phyloP scores from a whole-genome alignment of 768 basidiomycete genomes.

The Calocera viscosa region DNA sequence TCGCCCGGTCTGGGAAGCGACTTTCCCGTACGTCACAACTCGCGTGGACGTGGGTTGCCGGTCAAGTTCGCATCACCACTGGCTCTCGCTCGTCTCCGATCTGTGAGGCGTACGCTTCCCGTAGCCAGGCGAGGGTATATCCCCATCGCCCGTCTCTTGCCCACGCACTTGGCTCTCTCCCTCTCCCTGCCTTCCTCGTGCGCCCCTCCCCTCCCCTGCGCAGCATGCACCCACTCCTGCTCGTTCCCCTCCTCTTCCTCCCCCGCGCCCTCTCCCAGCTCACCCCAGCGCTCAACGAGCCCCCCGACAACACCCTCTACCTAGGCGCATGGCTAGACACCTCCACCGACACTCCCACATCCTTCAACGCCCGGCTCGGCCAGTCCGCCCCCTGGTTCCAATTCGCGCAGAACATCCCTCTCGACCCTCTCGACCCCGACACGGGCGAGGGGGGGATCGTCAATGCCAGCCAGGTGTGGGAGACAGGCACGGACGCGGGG shows the following conservation, averaged over 20 bases:
- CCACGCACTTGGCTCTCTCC: too few species aligned
- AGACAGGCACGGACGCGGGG: conserved; percentile 19
- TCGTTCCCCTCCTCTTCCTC: not conserved
- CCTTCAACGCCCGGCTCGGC: not conserved
- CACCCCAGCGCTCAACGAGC: conserved; percentile 2
- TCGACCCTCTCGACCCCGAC: not conserved
- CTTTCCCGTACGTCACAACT: too few species aligned
- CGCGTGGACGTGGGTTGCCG: too few species aligned
- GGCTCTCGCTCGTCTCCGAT: too few species aligned
- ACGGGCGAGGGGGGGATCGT: not conserved
- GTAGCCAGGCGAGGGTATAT: too few species aligned
- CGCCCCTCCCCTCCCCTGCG: not conserved
- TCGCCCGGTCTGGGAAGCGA: too few species aligned
- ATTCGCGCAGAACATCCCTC: not conserved
- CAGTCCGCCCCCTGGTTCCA: not conserved
- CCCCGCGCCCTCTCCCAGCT: not conserved
- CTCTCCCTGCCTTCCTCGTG: too few species aligned
- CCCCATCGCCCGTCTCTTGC: too few species aligned
- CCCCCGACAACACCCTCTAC: conserved; percentile 6
- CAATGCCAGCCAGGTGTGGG: not conserved
- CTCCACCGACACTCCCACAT: not conserved
- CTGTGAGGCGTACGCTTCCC: too few species aligned
- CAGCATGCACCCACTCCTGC: not conserved
- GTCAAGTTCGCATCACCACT: too few species aligned
- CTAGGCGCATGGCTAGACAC: conserved; percentile 5